Evolutionary conservation across 2,329 filamentous ascomycete species (phyloP).

Genomic region (Chaetomium sp.): DNA sequence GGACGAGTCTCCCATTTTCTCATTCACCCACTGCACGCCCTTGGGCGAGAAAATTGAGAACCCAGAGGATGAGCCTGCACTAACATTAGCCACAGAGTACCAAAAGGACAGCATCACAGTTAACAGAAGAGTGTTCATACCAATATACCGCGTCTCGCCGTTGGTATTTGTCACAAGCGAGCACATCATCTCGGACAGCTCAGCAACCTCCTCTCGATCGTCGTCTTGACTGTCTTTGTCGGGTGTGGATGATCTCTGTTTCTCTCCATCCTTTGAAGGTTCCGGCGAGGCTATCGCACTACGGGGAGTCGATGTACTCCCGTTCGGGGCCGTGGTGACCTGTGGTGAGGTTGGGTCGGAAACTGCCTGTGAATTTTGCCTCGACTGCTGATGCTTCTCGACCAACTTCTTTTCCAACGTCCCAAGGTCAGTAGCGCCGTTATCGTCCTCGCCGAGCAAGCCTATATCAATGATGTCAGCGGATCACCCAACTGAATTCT

Average conservation of each 20-base stretch:
- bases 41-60: slow-evolving; percentile 99
- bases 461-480: slow-evolving; percentile 40
- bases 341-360: slow-evolving; percentile 49
- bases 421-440: slow-evolving; percentile 77
- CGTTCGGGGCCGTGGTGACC: slow-evolving; percentile 38
- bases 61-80: slow-evolving; percentile 80
- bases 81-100: neutral
- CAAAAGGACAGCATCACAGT: neutral
- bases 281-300: slow-evolving; percentile 51
- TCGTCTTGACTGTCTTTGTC: slow-evolving; percentile 39
- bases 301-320: slow-evolving; percentile 41
- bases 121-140: slow-evolving; percentile 40
- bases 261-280: slow-evolving; percentile 34
- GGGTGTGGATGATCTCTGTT: slow-evolving; percentile 35
- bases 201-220: slow-evolving; percentile 75
- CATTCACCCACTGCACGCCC: slow-evolving; percentile 96
- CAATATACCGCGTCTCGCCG: slow-evolving; percentile 93
- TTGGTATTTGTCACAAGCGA: slow-evolving; percentile 91
- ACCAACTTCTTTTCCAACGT: slow-evolving; percentile 72
- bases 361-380: slow-evolving; percentile 41
- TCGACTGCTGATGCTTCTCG: slow-evolving; percentile 49
- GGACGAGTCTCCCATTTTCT: slow-evolving; percentile 90
- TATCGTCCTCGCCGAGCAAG: slow-evolving; percentile 77
- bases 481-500: neutral
- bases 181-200: slow-evolving; percentile 97